Conservation (phyloP, 768 basidiomycete species). For the Phaffia tasmanica region DNA sequence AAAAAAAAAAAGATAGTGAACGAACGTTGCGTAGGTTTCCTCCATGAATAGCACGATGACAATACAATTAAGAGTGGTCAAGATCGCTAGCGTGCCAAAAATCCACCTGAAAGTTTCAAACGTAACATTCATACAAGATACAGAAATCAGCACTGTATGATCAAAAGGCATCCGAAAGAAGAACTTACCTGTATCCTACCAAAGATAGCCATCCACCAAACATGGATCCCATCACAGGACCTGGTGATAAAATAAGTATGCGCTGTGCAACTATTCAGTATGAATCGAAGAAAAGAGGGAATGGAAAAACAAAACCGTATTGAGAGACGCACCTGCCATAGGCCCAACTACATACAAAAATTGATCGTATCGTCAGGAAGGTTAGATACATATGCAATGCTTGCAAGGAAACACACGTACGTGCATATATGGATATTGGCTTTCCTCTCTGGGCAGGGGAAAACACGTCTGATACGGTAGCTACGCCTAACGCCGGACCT, state of each 20-base stretch:
- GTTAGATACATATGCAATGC: background rate
- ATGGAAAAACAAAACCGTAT: background rate
- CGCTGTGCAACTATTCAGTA: too few species aligned
- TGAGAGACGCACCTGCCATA: constrained; percentile 9
- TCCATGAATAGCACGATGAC: background rate
- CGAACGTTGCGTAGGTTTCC: constrained; percentile 19
- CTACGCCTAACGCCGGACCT: constrained; percentile 16
- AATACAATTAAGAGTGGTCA: constrained; percentile 7
- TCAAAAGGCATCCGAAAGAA: background rate
- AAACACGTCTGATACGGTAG: constrained; percentile 21
- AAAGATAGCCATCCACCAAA: constrained; percentile 18
- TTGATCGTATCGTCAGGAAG: background rate
- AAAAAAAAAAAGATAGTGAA: background rate
- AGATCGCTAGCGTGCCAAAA: constrained; percentile 20
- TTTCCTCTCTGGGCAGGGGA: constrained; percentile 4
- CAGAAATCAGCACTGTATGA: background rate
- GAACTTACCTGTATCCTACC: background rate
- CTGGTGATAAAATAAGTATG: background rate
- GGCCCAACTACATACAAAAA: constrained; percentile 8
- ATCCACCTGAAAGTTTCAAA: constrained; percentile 23
- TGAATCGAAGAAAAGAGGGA: background rate
- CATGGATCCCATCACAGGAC: constrained; percentile 11
- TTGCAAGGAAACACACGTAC: background rate
- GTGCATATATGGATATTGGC: constrained; percentile 16
- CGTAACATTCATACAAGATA: background rate